Evolutionary conservation across 371 early-diverging fungal species (phyloP).

Genomic region (Chytridium lagenaria): DNA sequence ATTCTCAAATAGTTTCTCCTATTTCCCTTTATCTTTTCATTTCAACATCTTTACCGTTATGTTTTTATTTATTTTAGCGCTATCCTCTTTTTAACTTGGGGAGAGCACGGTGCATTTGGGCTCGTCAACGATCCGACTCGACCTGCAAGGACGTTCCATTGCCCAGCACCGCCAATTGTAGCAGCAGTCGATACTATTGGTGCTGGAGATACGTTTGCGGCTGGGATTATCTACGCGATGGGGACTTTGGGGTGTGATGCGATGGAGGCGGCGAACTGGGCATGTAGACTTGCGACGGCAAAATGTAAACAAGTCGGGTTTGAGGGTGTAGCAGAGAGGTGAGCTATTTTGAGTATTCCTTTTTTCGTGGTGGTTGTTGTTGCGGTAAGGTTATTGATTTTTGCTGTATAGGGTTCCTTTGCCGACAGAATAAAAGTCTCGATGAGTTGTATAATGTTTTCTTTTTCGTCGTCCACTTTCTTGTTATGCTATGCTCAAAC

Average conservation of each 20-base stretch:
- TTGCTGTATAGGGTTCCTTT: too few species aligned
- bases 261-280: constrained; percentile 38
- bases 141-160: constrained; percentile 51
- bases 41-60: not conserved
- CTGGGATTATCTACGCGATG: constrained; percentile 63
- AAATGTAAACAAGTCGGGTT: constrained; percentile 72
- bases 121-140: constrained; percentile 44
- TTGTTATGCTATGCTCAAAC: not conserved
- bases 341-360: not conserved
- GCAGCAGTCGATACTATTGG: constrained; percentile 65
- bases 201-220: constrained; percentile 75
- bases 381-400: too few species aligned
- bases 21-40: not conserved
- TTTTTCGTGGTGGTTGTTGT: too few species aligned
- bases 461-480: not conserved
- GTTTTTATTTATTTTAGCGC: constrained; percentile 45
- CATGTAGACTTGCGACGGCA: constrained; percentile 63
- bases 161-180: constrained; percentile 50
- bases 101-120: constrained; percentile 61
- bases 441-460: too few species aligned
- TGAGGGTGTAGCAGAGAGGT: constrained; percentile 46
- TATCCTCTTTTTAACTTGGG: constrained; percentile 66
- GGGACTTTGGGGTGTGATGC: constrained; percentile 46
- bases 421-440: too few species aligned
- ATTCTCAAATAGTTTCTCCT: too few species aligned